These are phyloP conservation scores for Fusarium sp. DNA, from an alignment of 2,329 filamentous ascomycete species.

Conservation along the genomic window DNA sequence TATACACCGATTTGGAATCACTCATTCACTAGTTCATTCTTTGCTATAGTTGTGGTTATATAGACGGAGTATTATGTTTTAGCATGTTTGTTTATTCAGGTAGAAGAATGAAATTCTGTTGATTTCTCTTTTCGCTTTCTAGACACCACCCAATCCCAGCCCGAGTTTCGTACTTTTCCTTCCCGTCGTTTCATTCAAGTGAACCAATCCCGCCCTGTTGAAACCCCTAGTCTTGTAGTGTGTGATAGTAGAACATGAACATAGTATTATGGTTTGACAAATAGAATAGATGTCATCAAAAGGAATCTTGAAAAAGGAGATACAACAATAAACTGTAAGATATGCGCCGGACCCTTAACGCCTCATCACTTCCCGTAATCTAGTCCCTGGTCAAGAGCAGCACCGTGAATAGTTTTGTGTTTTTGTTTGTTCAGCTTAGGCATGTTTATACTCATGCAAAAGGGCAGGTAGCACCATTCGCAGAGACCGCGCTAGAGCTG, in stretches of 20 bases:
- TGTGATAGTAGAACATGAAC: background rate
- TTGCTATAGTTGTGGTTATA: background rate
- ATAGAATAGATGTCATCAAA: slow-evolving; percentile 10
- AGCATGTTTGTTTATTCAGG: slow-evolving; percentile 18
- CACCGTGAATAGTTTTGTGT: background rate
- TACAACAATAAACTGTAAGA: slow-evolving; percentile 1
- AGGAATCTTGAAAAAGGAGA: slow-evolving; percentile 11
- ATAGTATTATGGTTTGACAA: slow-evolving; percentile 6
- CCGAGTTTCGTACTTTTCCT: slow-evolving; percentile 20
- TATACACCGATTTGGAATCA: background rate
- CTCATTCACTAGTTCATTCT: background rate
- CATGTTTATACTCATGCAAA: slow-evolving; percentile 20
- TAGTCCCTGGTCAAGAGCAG: slow-evolving; percentile 11
- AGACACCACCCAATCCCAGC: background rate
- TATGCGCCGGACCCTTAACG: slow-evolving; percentile 30
- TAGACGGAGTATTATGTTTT: slow-evolving; percentile 18
- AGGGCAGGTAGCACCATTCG: slow-evolving; percentile 26
- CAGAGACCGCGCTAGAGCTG: slow-evolving; percentile 33
- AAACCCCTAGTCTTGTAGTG: slow-evolving; percentile 1
- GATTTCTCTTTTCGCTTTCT: slow-evolving; percentile 12
- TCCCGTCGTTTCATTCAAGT: slow-evolving; percentile 31
- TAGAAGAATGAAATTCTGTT: slow-evolving; percentile 34
- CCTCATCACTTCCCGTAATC: slow-evolving; percentile 28
- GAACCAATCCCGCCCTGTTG: slow-evolving; percentile 15
- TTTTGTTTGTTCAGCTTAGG: background rate